A percentile compares a stretch with the other conserved stretches of the same genome.
Conservation (phyloP, 192 early-diverging fungal species). For the Coemansia sp. region DNA sequence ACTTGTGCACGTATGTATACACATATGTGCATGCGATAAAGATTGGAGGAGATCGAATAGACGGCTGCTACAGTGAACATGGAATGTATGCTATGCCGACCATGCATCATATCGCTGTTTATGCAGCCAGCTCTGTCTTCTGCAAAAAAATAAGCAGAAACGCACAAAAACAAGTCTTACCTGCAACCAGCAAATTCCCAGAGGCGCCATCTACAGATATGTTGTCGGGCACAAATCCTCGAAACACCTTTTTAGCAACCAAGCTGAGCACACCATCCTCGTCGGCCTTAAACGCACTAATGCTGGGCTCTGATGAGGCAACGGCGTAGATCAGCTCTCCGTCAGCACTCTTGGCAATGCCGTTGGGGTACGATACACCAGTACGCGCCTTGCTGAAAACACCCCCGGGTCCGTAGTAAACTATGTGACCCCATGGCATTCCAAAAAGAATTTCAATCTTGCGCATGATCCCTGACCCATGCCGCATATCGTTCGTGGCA, state of each 20-base stretch:
- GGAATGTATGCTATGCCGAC: background rate
- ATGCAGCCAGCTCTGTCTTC: too few species aligned
- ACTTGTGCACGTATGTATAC: background rate
- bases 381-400: slow-evolving; percentile 21
- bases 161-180: slow-evolving; percentile 16
- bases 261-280: slow-evolving; percentile 23
- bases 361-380: slow-evolving; percentile 42
- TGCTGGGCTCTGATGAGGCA: slow-evolving; percentile 43
- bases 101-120: too few species aligned
- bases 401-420: slow-evolving; percentile 25
- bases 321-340: slow-evolving; percentile 33
- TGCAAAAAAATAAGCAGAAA: background rate
- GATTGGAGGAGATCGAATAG: background rate
- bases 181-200: slow-evolving; percentile 44
- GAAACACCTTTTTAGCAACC: slow-evolving; percentile 28
- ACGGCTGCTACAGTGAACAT: background rate
- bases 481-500: slow-evolving; percentile 55
- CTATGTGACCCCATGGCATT: slow-evolving; percentile 49
- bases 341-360: slow-evolving; percentile 33
- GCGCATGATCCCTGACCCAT: slow-evolving; percentile 23
- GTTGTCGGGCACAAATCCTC: slow-evolving; percentile 47
- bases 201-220: slow-evolving; percentile 42
- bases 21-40: background rate
- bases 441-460: slow-evolving; percentile 48
- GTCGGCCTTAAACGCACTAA: slow-evolving; percentile 21